Conservation (phyloP, 352 stramenopile species). For the Phytophthora sansomeana region DNA sequence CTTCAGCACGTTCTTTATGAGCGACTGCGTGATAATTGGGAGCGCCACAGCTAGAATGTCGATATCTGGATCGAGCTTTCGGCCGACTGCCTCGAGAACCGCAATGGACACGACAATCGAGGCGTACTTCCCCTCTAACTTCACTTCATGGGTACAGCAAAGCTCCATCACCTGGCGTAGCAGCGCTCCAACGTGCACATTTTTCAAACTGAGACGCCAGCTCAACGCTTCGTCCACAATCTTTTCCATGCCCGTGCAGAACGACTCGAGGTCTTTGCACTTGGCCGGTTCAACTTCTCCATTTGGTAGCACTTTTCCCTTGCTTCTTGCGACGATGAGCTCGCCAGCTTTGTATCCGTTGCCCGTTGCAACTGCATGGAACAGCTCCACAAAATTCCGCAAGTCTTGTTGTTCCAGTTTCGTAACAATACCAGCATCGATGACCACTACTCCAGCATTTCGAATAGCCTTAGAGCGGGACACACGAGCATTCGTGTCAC, state of each 20-base stretch:
- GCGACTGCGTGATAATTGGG: slow-evolving; percentile 93
- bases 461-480: slow-evolving; percentile 36
- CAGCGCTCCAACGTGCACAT: slow-evolving; percentile 81
- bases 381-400: slow-evolving; percentile 88
- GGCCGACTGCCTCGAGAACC: slow-evolving; percentile 93
- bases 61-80: slow-evolving; percentile 92
- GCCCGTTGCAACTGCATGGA: slow-evolving; percentile 82
- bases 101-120: slow-evolving; percentile 95
- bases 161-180: slow-evolving; percentile 89
- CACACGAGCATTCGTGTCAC: slow-evolving; percentile 7
- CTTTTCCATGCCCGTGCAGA: slow-evolving; percentile 73
- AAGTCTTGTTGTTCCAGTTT: slow-evolving; percentile 79
- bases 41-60: slow-evolving; percentile 89
- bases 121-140: slow-evolving; percentile 94
- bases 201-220: slow-evolving; percentile 70
- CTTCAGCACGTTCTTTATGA: slow-evolving; percentile 81
- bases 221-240: slow-evolving; percentile 75
- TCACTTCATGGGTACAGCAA: slow-evolving; percentile 93
- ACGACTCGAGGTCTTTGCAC: slow-evolving; percentile 77
- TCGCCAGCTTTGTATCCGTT: slow-evolving; percentile 83
- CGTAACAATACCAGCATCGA: slow-evolving; percentile 89
- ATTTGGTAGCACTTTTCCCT: slow-evolving; percentile 39
- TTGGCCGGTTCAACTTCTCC: slow-evolving; percentile 44
- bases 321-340: slow-evolving; percentile 77
- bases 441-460: slow-evolving; percentile 66